Base-by-base conservation (phyloP, 805 yeast species). In the Phaffomyces thermotolerans region DNA sequence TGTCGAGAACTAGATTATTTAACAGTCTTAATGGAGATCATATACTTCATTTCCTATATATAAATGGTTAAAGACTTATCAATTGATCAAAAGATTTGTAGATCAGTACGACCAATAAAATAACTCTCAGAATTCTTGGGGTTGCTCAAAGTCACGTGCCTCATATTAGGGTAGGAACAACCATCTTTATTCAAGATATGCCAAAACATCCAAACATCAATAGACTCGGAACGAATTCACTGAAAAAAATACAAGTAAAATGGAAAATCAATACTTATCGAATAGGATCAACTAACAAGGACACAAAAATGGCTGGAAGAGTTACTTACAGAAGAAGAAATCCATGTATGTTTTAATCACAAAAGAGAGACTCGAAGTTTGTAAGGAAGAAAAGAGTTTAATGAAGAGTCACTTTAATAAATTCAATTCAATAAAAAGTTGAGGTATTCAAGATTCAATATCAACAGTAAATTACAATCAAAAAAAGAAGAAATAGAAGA, bases 321-420 rank as follows among this genome's bases (percentile, higher is more conserved):
- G 95, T 90, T 75, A 89, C 97, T 63, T 90, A 81, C 86, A 88
- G 97, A 84, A 88, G 95, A 82, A 87, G 95, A 83, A 90, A 89
- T 75, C 96, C 97, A 78, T 90, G 93, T 89, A 86, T 78, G 93
- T 86, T 39, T 39, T 8, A n/a, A n/a, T 23, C 8, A 17, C 40
- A 36, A 41, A 32, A 40, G 8, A 31, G 39, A 36, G 40, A 17
- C 33, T 20, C 17, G 14, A 38, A 10, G 13, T n/a, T 22, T 10
- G 17, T 22, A 23, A 8, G 18, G 34, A 31, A 15, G 18, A 30
- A n/a, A 2, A 30, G 17, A 30, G 10, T 9, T 8, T 9, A 27
- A 27, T 27, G 29, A 27, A 20, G 14, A 2, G 14, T 27, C 6
- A 5, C 3, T 27, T 27, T 13, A 27, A 13, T 27, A 27, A 27